Conservation (phyloP, 495 filamentous ascomycete species). For the Aspergillus hancockii region DNA sequence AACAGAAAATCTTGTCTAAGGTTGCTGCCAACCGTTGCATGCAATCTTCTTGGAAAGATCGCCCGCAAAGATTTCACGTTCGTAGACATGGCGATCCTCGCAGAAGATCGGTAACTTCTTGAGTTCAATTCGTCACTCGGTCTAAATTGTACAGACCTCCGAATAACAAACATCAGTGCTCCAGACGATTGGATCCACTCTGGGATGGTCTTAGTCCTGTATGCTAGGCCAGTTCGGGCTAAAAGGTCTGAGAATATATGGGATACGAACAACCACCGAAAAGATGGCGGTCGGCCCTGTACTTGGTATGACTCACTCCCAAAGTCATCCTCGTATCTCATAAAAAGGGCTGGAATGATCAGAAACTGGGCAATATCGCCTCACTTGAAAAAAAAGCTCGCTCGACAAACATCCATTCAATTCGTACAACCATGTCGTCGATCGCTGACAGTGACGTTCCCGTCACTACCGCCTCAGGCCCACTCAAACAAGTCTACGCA, state of each 20-base stretch:
- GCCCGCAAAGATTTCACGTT: constrained; percentile 25
- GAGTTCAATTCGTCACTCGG: constrained; percentile 11
- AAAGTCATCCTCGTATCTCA: background rate
- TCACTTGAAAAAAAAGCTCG: background rate
- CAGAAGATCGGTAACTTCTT: constrained; percentile 30
- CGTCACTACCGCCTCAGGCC: background rate
- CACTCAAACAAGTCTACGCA: constrained; percentile 28
- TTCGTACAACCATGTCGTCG: constrained; percentile 2
- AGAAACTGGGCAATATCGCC: background rate
- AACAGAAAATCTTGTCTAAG: constrained; percentile 27
- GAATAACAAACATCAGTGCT: background rate
- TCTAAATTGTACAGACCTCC: background rate
- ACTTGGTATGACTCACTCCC: constrained; percentile 10
- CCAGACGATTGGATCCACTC: background rate
- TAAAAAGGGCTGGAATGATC: background rate
- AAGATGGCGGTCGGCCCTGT: background rate
- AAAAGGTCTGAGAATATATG: background rate
- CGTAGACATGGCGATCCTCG: constrained; percentile 21
- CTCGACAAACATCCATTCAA: background rate
- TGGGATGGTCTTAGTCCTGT: background rate
- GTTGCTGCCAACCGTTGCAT: constrained; percentile 23
- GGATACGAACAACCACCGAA: background rate
- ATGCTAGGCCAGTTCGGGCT: background rate
- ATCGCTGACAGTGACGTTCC: background rate
- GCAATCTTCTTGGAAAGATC: constrained; percentile 22